A percentile compares a stretch with the other conserved stretches of the same genome.
Evolutionary conservation across 352 stramenopile genomes (phyloP).

Genomic region (Pythium diclinum): DNA sequence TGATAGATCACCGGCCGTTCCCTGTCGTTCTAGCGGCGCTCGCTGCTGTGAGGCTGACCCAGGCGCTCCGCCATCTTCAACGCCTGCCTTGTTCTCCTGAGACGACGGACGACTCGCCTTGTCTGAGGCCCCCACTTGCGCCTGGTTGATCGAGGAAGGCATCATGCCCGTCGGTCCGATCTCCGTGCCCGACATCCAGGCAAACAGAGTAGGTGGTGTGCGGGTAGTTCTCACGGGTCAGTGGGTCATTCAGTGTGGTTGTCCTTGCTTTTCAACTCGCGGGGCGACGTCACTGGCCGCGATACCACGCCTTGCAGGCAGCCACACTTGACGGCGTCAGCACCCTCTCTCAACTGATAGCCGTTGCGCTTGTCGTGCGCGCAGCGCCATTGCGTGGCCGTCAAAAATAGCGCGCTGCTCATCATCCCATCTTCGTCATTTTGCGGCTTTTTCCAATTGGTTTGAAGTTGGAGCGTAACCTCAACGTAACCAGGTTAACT

Average conservation of each 20-base stretch:
- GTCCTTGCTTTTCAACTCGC: background rate
- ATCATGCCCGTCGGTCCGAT: background rate
- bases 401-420: background rate
- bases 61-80: background rate
- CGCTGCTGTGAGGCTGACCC: background rate
- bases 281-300: background rate
- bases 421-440: background rate
- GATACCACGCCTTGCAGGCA: background rate
- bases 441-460: background rate
- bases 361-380: background rate
- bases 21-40: constrained; percentile 10
- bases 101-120: background rate
- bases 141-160: background rate
- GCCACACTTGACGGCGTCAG: background rate
- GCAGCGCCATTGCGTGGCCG: background rate
- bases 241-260: background rate
- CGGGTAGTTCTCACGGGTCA: background rate
- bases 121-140: background rate
- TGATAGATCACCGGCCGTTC: constrained; percentile 22
- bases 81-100: background rate
- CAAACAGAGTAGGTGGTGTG: background rate
- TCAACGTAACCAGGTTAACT: background rate
- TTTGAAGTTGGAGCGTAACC: background rate
- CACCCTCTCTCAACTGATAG: background rate
- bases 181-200: background rate